Evolutionary conservation across 352 stramenopile genomes (phyloP).

Genomic region (Phytophthora lateralis): DNA sequence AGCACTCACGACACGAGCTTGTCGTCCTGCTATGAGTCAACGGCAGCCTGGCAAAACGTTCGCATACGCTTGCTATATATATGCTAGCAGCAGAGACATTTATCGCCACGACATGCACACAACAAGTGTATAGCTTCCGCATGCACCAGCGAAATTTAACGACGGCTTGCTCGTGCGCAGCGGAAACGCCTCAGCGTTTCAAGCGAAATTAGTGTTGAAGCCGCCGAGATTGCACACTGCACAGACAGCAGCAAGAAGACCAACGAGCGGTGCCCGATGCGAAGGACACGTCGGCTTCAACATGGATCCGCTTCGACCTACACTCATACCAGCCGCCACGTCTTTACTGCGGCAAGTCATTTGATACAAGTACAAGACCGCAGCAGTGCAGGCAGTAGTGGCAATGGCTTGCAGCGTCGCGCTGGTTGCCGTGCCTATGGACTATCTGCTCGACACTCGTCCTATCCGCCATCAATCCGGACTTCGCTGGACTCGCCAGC

Average conservation of each 20-base stretch:
- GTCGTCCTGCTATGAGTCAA: background rate
- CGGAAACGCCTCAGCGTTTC: conserved; percentile 22
- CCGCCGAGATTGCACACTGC: background rate
- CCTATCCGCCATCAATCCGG: conserved; percentile 4
- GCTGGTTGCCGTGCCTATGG: too few relatives aligned
- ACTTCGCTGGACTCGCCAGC: conserved; percentile 8
- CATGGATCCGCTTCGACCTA: conserved; percentile 21
- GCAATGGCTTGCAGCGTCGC: too few relatives aligned
- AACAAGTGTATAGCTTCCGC: too few relatives aligned
- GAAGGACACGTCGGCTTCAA: conserved; percentile 17
- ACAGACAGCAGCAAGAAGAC: background rate
- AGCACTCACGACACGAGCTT: too few relatives aligned
- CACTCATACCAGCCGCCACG: conserved; percentile 5
- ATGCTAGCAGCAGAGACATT: conserved; percentile 6
- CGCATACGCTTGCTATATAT: background rate
- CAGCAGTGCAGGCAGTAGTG: too few relatives aligned
- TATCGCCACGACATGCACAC: conserved; percentile 1
- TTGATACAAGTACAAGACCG: too few relatives aligned
- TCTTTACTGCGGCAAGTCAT: conserved; percentile 6
- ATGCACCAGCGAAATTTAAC: too few relatives aligned
- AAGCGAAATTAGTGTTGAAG: conserved; percentile 11
- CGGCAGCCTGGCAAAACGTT: background rate
- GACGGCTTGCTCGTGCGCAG: background rate
- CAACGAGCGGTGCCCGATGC: background rate
- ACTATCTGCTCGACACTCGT: background rate